Base-by-base conservation (phyloP, 2,329 filamentous ascomycete species). In the Fusarium pseudoanthophilum region DNA sequence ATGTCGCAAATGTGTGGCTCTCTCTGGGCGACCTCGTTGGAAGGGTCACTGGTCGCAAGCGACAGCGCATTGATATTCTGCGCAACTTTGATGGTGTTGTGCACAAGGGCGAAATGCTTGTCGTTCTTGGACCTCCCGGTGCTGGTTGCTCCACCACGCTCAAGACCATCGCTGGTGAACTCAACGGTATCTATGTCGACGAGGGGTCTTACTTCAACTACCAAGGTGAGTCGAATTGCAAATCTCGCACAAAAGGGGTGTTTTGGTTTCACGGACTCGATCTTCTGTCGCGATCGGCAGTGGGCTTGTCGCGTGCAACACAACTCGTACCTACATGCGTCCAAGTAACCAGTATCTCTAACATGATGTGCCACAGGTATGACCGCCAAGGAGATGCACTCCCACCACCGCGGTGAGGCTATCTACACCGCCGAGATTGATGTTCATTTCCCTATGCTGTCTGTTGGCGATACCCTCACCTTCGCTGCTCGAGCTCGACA, bases 371-470 rank as follows among this genome's bases (percentile, higher is more conserved):
- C 32, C 42, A 65, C 68, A 87, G 89, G 91, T 74, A 87, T 94
- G 77, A 84, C 89, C 6, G 87, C 93, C 63, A 83, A 93, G 78
- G 89, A 94, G 79, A 95, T 96, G 92, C 90, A 93, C 82, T 89
- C 89, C 16, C 86, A 89, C 70, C 95, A 95, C 83, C 91, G 93
- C 34, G 94, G 94, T 73, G 94, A 97, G 82, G 93, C 93, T 70
- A 95, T 96, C 80, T 96, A 96, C 83, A 95, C 93, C 0, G 93
- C 93, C 67, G 93, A 96, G 81, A 91, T 93, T 40, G 94, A 97
- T 79, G 91, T 93, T 9, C 93, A 95, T 82, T 95, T 95, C 78
- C 92, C 93, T 18, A 89, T 91, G 83, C 83, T 96, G 76, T 91
- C 89, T 4, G 93, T 95, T 48, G 92, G 92, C 58, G 92, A 95